Conservation (phyloP, 2,329 filamentous ascomycete genomes). For the Capronia americana region DNA sequence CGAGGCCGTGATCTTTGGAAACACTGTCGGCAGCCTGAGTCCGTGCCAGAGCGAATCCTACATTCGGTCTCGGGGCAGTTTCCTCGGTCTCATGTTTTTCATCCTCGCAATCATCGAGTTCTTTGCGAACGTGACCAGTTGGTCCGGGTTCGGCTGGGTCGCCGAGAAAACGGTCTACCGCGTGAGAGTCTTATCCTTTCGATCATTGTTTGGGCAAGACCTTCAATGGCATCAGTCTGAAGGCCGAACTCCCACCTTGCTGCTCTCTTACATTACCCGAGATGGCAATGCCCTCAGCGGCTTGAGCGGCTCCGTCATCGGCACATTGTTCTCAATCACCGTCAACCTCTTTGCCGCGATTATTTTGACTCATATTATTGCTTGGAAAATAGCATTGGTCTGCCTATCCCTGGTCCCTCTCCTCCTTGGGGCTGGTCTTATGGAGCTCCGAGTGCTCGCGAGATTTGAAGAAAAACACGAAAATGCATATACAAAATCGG, state of each 20-base stretch:
- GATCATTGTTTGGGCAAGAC: conserved; percentile 33
- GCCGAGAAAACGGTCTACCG: conserved; percentile 32
- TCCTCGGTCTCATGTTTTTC: conserved; percentile 66
- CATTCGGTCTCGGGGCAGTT: conserved; percentile 58
- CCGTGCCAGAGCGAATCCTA: conserved; percentile 58
- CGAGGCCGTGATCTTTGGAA: conserved; percentile 66
- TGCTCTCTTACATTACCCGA: conserved; percentile 72
- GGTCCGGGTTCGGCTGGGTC: conserved; percentile 39
- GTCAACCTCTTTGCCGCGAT: conserved; percentile 73
- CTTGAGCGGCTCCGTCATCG: conserved; percentile 44
- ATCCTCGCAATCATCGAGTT: conserved; percentile 66
- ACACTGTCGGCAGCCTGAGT: conserved; percentile 63
- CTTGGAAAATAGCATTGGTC: conserved; percentile 79
- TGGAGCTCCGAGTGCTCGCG: conserved; percentile 55
- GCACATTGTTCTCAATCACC: conserved; percentile 35
- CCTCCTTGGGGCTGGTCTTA: conserved; percentile 66
- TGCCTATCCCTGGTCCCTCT: conserved; percentile 71
- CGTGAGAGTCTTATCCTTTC: conserved; percentile 35
- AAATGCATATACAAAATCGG: conserved; percentile 58
- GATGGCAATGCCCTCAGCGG: conserved; percentile 66
- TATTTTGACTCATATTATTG: conserved; percentile 71
- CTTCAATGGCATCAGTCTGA: conserved; percentile 67
- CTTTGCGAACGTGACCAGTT: conserved; percentile 61
- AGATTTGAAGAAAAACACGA: conserved; percentile 63
- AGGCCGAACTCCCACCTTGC: conserved; percentile 64